A percentile compares a stretch with the other conserved stretches of the same genome.
phyloP scores from a whole-genome alignment of 176 grass and related monocot species.

The Carex parvula region DNA sequence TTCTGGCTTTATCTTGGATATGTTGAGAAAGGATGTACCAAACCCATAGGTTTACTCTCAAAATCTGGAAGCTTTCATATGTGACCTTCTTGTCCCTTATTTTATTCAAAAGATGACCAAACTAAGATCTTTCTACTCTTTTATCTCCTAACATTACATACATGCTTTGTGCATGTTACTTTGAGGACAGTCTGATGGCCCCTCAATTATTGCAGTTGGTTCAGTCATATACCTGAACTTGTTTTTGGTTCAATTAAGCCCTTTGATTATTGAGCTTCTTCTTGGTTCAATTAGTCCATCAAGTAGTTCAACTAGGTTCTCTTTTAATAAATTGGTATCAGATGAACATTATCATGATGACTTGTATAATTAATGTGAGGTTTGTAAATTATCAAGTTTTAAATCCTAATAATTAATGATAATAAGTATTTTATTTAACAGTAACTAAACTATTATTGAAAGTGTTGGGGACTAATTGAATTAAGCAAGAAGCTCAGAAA shows the following conservation, averaged over 20 bases:
- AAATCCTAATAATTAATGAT: not conserved
- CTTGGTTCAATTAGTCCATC: not conserved
- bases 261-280: not conserved
- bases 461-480: not conserved
- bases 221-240: not conserved
- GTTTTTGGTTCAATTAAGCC: not conserved
- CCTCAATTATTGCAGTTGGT: not conserved
- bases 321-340: not conserved
- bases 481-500: not conserved
- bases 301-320: not conserved
- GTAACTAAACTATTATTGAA: not conserved
- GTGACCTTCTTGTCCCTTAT: not conserved
- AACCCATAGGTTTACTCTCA: not conserved
- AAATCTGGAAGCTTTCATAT: not conserved
- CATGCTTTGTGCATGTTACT: not conserved
- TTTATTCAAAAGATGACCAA: not conserved
- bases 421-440: not conserved
- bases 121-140: not conserved
- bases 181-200: not conserved
- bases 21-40: not conserved
- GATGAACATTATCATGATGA: not conserved
- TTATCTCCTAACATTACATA: not conserved
- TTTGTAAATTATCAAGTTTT: not conserved
- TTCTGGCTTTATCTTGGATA: not conserved
- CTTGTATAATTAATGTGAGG: not conserved